Evolutionary conservation across 768 basidiomycete genomes (phyloP).

Genomic region (Hericium rajendrae): DNA sequence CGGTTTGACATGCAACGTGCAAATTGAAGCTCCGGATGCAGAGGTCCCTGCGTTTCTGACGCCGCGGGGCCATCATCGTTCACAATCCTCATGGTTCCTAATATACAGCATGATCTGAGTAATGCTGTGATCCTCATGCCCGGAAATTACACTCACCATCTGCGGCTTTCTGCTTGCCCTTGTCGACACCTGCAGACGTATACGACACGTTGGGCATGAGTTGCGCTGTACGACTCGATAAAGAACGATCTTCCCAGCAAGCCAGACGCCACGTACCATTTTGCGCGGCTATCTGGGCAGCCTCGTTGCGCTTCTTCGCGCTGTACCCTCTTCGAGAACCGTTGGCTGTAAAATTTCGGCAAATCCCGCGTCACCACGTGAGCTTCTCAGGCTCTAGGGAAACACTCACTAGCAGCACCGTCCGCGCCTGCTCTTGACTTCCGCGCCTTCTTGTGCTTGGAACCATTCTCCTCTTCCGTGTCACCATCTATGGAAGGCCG

Average conservation of each 20-base stretch:
- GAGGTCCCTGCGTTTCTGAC: conserved; percentile 22
- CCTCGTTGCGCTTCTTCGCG: conserved; percentile 64
- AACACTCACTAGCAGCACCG: conserved; percentile 24
- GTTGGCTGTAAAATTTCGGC: conserved; percentile 4
- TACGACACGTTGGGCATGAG: conserved; percentile 37
- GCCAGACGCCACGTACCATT: conserved; percentile 36
- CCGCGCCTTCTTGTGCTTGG: conserved; percentile 40
- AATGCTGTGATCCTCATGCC: conserved; percentile 16
- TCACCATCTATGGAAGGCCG: conserved; percentile 29
- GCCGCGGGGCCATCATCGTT: conserved; percentile 19
- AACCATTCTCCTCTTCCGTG: conserved; percentile 30
- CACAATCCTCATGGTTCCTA: conserved; percentile 22
- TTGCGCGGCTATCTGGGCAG: conserved; percentile 53
- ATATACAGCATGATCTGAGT: conserved; percentile 4
- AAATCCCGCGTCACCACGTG: not conserved
- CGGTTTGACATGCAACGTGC: conserved; percentile 81
- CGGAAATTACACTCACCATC: not conserved
- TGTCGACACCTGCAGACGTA: conserved; percentile 26
- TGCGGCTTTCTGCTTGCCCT: conserved; percentile 36
- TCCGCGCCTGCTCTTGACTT: conserved; percentile 23
- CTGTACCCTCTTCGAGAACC: conserved; percentile 60
- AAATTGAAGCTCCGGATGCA: conserved; percentile 62
- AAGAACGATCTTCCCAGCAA: conserved; percentile 5
- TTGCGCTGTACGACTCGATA: conserved; percentile 25
- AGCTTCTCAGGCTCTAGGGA: not conserved